Percentiles rank a stretch among this genome's conserved stretches.
These are phyloP conservation scores for Boletus calvinii DNA, from an alignment of 1,284 basidiomycete species.

Conservation along the genomic window DNA sequence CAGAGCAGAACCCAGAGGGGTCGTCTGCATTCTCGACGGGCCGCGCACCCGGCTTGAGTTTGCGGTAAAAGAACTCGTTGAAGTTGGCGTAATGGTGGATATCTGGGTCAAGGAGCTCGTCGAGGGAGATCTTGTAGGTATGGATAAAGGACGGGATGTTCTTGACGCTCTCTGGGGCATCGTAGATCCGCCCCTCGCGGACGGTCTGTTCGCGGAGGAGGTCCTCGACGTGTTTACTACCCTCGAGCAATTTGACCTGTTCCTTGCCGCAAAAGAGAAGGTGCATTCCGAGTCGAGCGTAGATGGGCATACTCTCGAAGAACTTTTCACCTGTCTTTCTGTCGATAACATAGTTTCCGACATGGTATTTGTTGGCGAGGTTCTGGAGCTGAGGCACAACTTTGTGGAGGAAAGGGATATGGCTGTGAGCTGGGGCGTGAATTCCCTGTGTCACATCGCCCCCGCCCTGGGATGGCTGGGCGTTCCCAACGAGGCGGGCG, in stretches of 20 bases:
- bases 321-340: slow-evolving; percentile 58
- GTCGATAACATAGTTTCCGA: slow-evolving; percentile 68
- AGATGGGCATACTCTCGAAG: slow-evolving; percentile 83
- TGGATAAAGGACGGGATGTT: slow-evolving; percentile 72
- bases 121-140: slow-evolving; percentile 64
- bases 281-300: slow-evolving; percentile 71
- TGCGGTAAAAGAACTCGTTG: slow-evolving; percentile 80
- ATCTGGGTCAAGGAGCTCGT: slow-evolving; percentile 68
- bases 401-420: slow-evolving; percentile 39
- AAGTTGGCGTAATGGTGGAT: slow-evolving; percentile 64
- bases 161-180: slow-evolving; percentile 50
- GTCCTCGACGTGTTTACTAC: slow-evolving; percentile 49
- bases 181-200: slow-evolving; percentile 61
- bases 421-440: slow-evolving; percentile 39
- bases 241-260: slow-evolving; percentile 53
- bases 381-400: slow-evolving; percentile 56
- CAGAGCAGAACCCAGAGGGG: slow-evolving; percentile 55
- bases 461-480: slow-evolving; percentile 27
- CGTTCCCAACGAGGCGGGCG: slow-evolving; percentile 43
- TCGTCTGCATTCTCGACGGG: slow-evolving; percentile 63
- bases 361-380: slow-evolving; percentile 51
- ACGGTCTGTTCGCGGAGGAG: slow-evolving; percentile 67
- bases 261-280: slow-evolving; percentile 67
- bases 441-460: slow-evolving; percentile 44
- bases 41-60: slow-evolving; percentile 63